Percentiles rank a stretch among this genome's conserved stretches.
phyloP scores from a whole-genome alignment of 2,329 filamentous ascomycete genomes.

The Pestalotiopsis sp. region DNA sequence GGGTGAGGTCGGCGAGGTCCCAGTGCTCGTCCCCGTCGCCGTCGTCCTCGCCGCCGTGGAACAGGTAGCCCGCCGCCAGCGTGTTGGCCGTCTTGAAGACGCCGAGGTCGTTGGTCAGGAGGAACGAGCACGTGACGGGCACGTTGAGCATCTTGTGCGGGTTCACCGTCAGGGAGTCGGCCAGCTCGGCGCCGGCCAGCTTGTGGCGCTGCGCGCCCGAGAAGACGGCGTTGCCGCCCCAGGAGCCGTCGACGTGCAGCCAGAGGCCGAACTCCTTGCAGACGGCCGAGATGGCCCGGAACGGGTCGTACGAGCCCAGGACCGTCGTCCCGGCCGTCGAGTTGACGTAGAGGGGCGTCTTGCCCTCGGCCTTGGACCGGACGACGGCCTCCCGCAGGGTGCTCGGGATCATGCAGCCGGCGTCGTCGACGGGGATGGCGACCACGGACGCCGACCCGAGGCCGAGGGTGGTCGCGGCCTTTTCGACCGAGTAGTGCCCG shows the following conservation, averaged over 20 bases:
- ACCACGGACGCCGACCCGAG: conserved; percentile 77
- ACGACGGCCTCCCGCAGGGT: conserved; percentile 66
- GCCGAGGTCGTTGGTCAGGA: conserved; percentile 75
- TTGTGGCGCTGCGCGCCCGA: conserved; percentile 64
- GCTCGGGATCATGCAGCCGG: conserved; percentile 71
- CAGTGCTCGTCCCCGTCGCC: conserved; percentile 62
- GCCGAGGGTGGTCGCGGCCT: conserved; percentile 89
- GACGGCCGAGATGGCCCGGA: conserved; percentile 68
- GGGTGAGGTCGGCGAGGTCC: conserved; percentile 89
- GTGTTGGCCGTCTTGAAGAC: conserved; percentile 85
- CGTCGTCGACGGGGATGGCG: conserved; percentile 71
- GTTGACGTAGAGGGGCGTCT: conserved; percentile 92
- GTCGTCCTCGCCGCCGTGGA: conserved; percentile 57
- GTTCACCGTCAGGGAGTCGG: conserved; percentile 84
- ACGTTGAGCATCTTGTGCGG: conserved; percentile 98
- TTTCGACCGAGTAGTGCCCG: conserved; percentile 93
- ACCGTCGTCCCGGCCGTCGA: conserved; percentile 95
- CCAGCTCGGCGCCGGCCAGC: conserved; percentile 71
- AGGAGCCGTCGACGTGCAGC: conserved; percentile 91
- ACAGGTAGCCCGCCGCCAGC: conserved; percentile 83
- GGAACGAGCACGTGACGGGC: conserved; percentile 87
- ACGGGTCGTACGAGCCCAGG: conserved; percentile 84
- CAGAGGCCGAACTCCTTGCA: conserved; percentile 76
- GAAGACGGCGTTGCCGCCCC: conserved; percentile 87
- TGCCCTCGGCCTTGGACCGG: conserved; percentile 65